A percentile compares a stretch with the other conserved stretches of the same genome.
These are phyloP conservation scores for Fusarium euwallaceae DNA, from an alignment of 2,329 filamentous ascomycete species.

Conservation along the genomic window DNA sequence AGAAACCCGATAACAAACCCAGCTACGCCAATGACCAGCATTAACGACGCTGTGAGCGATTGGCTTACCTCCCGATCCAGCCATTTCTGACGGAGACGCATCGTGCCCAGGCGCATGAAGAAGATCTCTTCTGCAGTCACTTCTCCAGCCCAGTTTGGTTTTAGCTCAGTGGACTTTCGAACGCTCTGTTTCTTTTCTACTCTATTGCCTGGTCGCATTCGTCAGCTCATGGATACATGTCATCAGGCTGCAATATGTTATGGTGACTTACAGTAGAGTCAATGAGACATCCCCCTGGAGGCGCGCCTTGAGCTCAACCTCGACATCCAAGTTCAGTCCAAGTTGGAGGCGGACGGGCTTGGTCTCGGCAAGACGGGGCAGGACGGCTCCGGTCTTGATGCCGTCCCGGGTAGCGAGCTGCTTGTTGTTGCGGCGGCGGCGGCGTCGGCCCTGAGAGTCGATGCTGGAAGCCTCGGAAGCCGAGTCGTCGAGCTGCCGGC, in stretches of 20 bases:
- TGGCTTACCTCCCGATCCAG: conserved; percentile 34
- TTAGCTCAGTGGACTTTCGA: conserved; percentile 31
- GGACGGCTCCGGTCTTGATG: conserved; percentile 33
- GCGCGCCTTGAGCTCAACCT: conserved; percentile 36
- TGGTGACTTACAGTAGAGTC: conserved; percentile 34
- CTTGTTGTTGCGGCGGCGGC: conserved; percentile 39
- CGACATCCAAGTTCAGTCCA: conserved; percentile 37
- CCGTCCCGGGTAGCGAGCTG: conserved; percentile 32
- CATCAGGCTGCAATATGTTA: neutral
- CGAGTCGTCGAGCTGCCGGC: conserved; percentile 37
- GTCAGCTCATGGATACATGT: neutral
- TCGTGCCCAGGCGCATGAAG: conserved; percentile 35
- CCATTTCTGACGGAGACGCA: conserved; percentile 33
- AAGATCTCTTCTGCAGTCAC: conserved; percentile 36
- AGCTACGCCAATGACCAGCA: conserved; percentile 36
- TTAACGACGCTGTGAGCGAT: conserved; percentile 34
- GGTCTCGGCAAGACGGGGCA: conserved; percentile 36
- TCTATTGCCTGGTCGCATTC: conserved; percentile 29
- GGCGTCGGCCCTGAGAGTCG: conserved; percentile 35
- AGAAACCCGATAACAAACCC: conserved; percentile 30
- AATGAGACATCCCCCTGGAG: conserved; percentile 37
- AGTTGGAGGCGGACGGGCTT: conserved; percentile 38
- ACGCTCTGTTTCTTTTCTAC: conserved; percentile 33
- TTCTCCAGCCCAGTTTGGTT: conserved; percentile 26
- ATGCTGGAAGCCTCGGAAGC: conserved; percentile 37